Percentiles rank a stretch among this genome's conserved stretches.
These are phyloP conservation scores for Trametes polyzona DNA, from an alignment of 1,284 basidiomycete species.

Conservation along the genomic window DNA sequence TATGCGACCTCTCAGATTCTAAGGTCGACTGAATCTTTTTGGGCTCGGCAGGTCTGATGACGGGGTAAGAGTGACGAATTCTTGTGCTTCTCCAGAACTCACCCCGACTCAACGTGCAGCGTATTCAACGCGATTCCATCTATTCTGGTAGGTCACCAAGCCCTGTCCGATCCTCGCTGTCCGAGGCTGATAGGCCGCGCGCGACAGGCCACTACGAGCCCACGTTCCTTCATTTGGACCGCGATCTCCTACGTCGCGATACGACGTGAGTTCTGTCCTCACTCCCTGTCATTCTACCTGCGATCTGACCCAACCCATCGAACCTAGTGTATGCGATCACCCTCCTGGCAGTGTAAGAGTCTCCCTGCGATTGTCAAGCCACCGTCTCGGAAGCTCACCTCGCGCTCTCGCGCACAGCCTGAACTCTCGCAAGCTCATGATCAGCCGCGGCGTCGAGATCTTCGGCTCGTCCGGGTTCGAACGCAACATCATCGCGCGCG, in stretches of 20 bases:
- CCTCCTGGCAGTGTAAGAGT: slow-evolving; percentile 2
- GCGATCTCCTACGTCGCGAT: background rate
- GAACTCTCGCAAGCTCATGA: slow-evolving; percentile 1
- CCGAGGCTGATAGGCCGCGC: too few species aligned
- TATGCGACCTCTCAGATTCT: background rate
- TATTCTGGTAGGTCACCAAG: background rate
- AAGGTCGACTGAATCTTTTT: too few species aligned
- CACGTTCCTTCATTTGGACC: background rate
- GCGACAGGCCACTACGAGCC: background rate
- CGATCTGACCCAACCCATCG: too few species aligned
- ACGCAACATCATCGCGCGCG: slow-evolving; percentile 7
- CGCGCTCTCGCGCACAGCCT: background rate
- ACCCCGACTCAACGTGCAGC: background rate
- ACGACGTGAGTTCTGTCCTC: slow-evolving; percentile 1
- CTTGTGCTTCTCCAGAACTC: too few species aligned
- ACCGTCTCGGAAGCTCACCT: background rate
- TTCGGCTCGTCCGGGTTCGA: background rate
- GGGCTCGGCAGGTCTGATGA: background rate
- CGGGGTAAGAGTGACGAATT: background rate
- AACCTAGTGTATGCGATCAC: slow-evolving; percentile 12
- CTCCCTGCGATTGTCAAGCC: background rate
- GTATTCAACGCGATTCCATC: background rate
- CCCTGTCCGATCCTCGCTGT: too few species aligned
- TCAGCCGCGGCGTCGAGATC: slow-evolving; percentile 7
- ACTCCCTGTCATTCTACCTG: too few species aligned